These are phyloP conservation scores for Daldinia caldariorum DNA, from an alignment of 495 filamentous ascomycete genomes.

Conservation along the genomic window DNA sequence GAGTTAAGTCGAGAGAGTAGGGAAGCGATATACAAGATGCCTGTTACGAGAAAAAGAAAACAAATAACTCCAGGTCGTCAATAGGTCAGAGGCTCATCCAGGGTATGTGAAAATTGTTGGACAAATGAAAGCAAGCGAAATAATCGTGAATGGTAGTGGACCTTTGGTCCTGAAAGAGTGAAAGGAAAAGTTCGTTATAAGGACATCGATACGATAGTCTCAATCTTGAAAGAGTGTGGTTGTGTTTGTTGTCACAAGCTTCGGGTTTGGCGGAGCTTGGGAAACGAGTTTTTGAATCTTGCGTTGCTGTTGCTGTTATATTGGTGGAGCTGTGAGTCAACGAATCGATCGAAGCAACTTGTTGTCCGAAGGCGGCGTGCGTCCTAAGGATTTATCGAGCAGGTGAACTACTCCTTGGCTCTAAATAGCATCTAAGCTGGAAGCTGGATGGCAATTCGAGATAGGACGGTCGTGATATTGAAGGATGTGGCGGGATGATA, in stretches of 20 bases:
- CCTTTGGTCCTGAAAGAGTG: conserved; percentile 62
- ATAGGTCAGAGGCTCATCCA: conserved; percentile 73
- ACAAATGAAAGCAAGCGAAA: conserved; percentile 64
- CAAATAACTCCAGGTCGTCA: conserved; percentile 66
- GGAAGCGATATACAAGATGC: conserved; percentile 59
- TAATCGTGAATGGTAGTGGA: conserved; percentile 61
- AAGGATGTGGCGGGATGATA: conserved; percentile 46
- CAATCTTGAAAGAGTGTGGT: conserved; percentile 55
- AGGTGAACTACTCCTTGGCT: conserved; percentile 28
- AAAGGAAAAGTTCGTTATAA: conserved; percentile 71
- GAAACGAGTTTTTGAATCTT: conserved; percentile 20
- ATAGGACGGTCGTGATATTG: conserved; percentile 37
- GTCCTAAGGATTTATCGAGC: conserved; percentile 26
- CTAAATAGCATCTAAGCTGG: conserved; percentile 28
- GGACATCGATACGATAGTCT: conserved; percentile 68
- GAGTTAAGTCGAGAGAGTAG: conserved; percentile 39
- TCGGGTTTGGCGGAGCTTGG: conserved; percentile 32
- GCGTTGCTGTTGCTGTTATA: conserved; percentile 34
- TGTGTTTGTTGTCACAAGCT: conserved; percentile 49
- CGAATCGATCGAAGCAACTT: conserved; percentile 39
- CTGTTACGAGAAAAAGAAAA: conserved; percentile 55
- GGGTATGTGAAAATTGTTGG: conserved; percentile 62
- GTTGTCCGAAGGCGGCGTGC: conserved; percentile 46
- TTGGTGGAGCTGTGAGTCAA: conserved; percentile 38
- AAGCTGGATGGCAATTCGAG: conserved; percentile 29